Percentiles rank a stretch among this genome's conserved stretches.
These are phyloP conservation scores for Saccharomycopsis sp. DNA, from an alignment of 805 yeast genomes.

Conservation along the genomic window DNA sequence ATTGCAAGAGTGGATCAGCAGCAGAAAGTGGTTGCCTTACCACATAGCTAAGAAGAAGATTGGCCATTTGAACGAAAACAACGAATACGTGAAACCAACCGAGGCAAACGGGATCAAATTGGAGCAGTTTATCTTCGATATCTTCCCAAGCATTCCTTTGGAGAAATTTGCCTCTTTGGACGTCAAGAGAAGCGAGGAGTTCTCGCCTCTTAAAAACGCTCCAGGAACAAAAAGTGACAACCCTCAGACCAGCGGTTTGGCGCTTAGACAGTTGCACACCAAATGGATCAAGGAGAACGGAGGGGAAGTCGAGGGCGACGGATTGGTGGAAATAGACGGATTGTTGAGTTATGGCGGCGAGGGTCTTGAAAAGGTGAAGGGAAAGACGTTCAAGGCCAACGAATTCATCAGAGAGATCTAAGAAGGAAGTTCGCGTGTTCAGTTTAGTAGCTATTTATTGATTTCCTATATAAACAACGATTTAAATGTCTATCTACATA, in stretches of 20 bases:
- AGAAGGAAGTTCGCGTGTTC: too few species aligned
- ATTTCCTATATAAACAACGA: too few species aligned
- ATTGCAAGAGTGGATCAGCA: constrained; percentile 64
- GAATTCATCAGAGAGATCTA: constrained; percentile 4
- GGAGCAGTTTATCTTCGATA: constrained; percentile 96
- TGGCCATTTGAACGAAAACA: constrained; percentile 44
- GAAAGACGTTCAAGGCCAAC: constrained; percentile 30
- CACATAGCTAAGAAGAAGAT: constrained; percentile 93
- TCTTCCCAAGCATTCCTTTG: constrained; percentile 72
- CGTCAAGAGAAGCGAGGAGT: constrained; percentile 78
- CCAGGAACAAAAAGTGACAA: constrained; percentile 77
- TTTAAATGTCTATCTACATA: too few species aligned
- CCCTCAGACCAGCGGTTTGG: constrained; percentile 70
- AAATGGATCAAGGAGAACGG: constrained; percentile 70
- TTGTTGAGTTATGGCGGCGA: constrained; percentile 71
- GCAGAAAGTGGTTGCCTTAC: constrained; percentile 70
- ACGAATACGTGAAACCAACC: constrained; percentile 50
- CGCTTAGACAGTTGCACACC: constrained; percentile 60
- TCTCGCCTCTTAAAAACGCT: constrained; percentile 91
- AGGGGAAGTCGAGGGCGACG: constrained; percentile 43
- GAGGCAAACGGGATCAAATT: constrained; percentile 86
- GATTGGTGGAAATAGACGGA: constrained; percentile 71
- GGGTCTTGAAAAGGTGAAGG: constrained; percentile 52
- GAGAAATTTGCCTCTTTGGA: constrained; percentile 83
- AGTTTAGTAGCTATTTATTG: too few species aligned